Conservation (phyloP, 2,329 filamentous ascomycete species). For the Aphanoascus verrucosus region DNA sequence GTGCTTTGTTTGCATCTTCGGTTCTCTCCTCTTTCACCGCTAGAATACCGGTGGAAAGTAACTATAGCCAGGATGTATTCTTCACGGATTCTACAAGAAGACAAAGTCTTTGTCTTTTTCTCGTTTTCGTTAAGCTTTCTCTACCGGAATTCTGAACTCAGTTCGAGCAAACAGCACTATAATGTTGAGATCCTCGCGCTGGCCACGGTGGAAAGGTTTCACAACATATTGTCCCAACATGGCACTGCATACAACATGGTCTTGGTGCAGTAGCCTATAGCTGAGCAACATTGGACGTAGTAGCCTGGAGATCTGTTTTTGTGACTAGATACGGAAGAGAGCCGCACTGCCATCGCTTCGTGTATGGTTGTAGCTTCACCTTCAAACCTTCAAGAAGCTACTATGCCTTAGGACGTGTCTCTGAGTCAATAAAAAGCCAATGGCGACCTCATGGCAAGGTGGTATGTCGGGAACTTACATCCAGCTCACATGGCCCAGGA, state of each 20-base stretch:
- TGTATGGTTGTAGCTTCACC: neutral
- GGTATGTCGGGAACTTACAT: slow-evolving; percentile 4
- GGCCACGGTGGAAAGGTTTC: slow-evolving; percentile 1
- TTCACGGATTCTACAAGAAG: slow-evolving; percentile 3
- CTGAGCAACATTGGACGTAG: neutral
- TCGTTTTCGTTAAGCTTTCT: neutral
- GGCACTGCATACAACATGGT: neutral
- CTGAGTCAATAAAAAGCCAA: neutral
- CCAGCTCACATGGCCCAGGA: neutral
- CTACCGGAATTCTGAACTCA: neutral
- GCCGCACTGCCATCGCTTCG: neutral
- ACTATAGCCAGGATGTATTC: slow-evolving; percentile 1
- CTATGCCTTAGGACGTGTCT: neutral
- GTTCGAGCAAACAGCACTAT: neutral
- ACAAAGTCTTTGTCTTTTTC: slow-evolving; percentile 9
- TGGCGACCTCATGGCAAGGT: neutral
- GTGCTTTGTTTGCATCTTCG: neutral
- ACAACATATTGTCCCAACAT: neutral
- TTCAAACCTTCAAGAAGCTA: neutral
- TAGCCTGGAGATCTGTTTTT: neutral
- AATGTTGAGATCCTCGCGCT: neutral
- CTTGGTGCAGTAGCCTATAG: neutral
- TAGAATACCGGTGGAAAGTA: neutral
- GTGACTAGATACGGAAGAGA: neutral
- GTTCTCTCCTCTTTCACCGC: slow-evolving; percentile 1